phyloP scores from a whole-genome alignment of 352 stramenopile genomes.

The Phytopythium litorale region DNA sequence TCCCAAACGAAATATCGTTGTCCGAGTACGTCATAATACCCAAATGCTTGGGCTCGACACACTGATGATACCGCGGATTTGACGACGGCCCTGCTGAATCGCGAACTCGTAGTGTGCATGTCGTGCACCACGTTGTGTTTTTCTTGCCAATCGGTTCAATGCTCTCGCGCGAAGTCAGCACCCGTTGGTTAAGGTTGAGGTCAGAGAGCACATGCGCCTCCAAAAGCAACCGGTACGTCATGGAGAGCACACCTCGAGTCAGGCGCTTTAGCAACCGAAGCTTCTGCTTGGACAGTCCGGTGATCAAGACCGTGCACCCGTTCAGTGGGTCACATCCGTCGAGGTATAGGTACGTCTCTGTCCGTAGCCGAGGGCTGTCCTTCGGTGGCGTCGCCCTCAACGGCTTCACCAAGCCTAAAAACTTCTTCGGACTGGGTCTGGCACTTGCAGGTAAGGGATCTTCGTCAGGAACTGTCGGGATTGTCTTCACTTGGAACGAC shows the following conservation, averaged over 20 bases:
- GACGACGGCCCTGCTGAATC: slow-evolving; percentile 26
- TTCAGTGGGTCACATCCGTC: slow-evolving; percentile 94
- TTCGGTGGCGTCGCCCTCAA: slow-evolving; percentile 21
- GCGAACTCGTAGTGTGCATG: slow-evolving; percentile 59
- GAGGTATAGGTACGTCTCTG: slow-evolving; percentile 92
- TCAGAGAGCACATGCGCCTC: slow-evolving; percentile 94
- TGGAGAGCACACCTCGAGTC: slow-evolving; percentile 87
- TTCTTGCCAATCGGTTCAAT: slow-evolving; percentile 19
- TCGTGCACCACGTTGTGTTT: slow-evolving; percentile 66
- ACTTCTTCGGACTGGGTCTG: slow-evolving; percentile 10
- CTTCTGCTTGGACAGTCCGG: slow-evolving; percentile 81
- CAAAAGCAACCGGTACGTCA: slow-evolving; percentile 95
- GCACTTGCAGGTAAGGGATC: slow-evolving; percentile 13
- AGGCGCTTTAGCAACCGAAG: slow-evolving; percentile 93
- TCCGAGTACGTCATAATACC: slow-evolving; percentile 57
- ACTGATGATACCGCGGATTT: slow-evolving; percentile 66
- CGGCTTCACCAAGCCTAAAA: slow-evolving; percentile 26
- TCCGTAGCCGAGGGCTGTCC: slow-evolving; percentile 28
- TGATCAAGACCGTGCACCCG: slow-evolving; percentile 93
- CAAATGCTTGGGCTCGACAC: slow-evolving; percentile 64
- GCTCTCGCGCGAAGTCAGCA: slow-evolving; percentile 18
- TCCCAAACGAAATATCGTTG: slow-evolving; percentile 76
- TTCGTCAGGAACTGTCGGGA: slow-evolving; percentile 43
- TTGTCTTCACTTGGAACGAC: slow-evolving; percentile 64
- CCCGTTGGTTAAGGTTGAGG: slow-evolving; percentile 53